Percentiles rank a stretch among this genome's conserved stretches.
Conservation (phyloP, 2,329 filamentous ascomycete species). For the Phaeophleospora eucalypticola region DNA sequence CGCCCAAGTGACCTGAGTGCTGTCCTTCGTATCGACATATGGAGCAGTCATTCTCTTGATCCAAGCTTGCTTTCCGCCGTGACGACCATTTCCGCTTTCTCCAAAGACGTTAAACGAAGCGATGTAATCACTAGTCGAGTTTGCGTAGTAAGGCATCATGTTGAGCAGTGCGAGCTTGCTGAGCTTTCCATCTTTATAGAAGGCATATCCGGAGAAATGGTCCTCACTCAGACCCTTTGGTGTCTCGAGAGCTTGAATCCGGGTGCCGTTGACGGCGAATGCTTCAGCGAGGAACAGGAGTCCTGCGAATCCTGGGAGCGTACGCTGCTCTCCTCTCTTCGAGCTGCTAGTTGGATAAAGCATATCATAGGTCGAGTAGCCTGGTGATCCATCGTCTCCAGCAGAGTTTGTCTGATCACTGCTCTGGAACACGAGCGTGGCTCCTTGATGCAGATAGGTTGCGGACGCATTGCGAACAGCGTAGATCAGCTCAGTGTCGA, state of each 20-base stretch:
- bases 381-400: slow-evolving; percentile 25
- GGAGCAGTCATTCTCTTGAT: slow-evolving; percentile 29
- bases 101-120: slow-evolving; percentile 16
- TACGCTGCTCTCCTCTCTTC: slow-evolving; percentile 24
- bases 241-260: slow-evolving; percentile 20
- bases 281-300: slow-evolving; percentile 30
- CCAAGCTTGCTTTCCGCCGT: slow-evolving; percentile 6
- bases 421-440: slow-evolving; percentile 29
- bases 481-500: slow-evolving; percentile 38
- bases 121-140: slow-evolving; percentile 25
- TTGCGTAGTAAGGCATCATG: slow-evolving; percentile 27
- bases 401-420: slow-evolving; percentile 27
- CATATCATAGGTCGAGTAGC: slow-evolving; percentile 29
- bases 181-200: slow-evolving; percentile 22
- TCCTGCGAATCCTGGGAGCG: slow-evolving; percentile 25
- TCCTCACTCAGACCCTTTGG: slow-evolving; percentile 22
- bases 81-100: background rate
- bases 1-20: slow-evolving; percentile 27
- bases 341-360: slow-evolving; percentile 25
- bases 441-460: slow-evolving; percentile 36
- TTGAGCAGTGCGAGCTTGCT: slow-evolving; percentile 30
- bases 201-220: slow-evolving; percentile 27
- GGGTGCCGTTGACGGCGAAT: slow-evolving; percentile 24
- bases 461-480: slow-evolving; percentile 37
- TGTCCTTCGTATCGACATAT: slow-evolving; percentile 23